phyloP scores from a whole-genome alignment of 1,284 basidiomycete genomes.

The Mycena sp. region DNA sequence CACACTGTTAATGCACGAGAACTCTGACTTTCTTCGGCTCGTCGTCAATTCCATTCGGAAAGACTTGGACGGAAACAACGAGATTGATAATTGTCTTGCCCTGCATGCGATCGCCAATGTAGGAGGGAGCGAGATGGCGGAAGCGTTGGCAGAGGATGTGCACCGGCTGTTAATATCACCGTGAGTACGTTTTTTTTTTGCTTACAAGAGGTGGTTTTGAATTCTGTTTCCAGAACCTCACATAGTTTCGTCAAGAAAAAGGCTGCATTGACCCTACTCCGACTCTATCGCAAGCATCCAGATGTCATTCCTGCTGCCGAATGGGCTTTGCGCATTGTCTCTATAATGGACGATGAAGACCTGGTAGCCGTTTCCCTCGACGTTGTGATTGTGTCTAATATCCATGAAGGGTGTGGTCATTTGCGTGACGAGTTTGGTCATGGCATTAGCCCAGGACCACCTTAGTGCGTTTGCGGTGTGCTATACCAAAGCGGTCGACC shows the following conservation, averaged over 20 bases:
- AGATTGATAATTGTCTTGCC: slow-evolving; percentile 96
- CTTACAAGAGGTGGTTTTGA: background rate
- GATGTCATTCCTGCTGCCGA: slow-evolving; percentile 93
- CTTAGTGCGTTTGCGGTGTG: slow-evolving; percentile 90
- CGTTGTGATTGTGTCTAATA: background rate
- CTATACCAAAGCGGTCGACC: slow-evolving; percentile 94
- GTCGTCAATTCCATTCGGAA: slow-evolving; percentile 99
- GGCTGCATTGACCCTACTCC: slow-evolving; percentile 92
- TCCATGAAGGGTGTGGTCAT: slow-evolving; percentile 86
- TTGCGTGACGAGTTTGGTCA: slow-evolving; percentile 93
- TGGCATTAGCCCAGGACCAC: slow-evolving; percentile 94
- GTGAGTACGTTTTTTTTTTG: slow-evolving; percentile 58
- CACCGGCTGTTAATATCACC: slow-evolving; percentile 96
- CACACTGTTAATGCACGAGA: slow-evolving; percentile 97
- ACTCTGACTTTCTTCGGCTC: slow-evolving; percentile 94
- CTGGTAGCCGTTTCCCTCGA: slow-evolving; percentile 58
- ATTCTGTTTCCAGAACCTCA: slow-evolving; percentile 75
- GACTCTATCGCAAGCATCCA: slow-evolving; percentile 96
- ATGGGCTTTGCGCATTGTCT: slow-evolving; percentile 95
- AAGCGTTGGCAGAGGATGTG: slow-evolving; percentile 92
- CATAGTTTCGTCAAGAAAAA: slow-evolving; percentile 98
- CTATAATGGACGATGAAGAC: slow-evolving; percentile 94
- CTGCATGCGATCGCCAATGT: slow-evolving; percentile 99
- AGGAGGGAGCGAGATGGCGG: slow-evolving; percentile 98
- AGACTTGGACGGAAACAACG: slow-evolving; percentile 94